Base-by-base conservation (phyloP, 768 basidiomycete species). In the Collybia sordida region DNA sequence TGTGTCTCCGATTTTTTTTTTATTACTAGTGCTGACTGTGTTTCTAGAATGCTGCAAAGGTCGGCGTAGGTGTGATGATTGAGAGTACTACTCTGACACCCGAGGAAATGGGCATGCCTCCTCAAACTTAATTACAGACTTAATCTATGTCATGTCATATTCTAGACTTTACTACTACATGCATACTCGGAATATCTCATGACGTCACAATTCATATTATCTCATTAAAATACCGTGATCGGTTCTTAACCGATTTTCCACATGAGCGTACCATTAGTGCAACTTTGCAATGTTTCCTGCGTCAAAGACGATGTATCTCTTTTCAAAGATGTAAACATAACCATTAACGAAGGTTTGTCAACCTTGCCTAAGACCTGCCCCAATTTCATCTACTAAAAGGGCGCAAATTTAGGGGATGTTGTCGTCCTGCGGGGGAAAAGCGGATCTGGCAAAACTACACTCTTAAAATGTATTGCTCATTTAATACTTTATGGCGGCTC, bases 41-140 rank as follows among this genome's bases (percentile, higher is more conserved):
- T 45, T 31, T 50, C 12, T 57, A 98, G 93, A 94, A 93, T 69
- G 77, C 92, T 36, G 90, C 93, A 23, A 96, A 94, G 72, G 86
- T 97, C 52, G 96, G 96, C 53, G 87, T 98, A 7, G 95, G 95
- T 74, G 92, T 98, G 69, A 96, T 94, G 92, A 92, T 98, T 53
- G 95, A 98, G 79, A 88, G 86, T 64, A 82, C 85, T 31, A 80
- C 73, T 54, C 67, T 92, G 71, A 86, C 86, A 17, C 88, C 87
- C 6, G 90, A 92, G 73, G 90, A 92, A 74, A 89, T 91, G 89
- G 79, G 81, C 51, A 74, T 82, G 71, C 69, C 74, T 48, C 79
- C 80, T 62, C 78, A 77, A 55, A 70, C 72, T 56, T 76, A 75
- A 61, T 63, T 56, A 58, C 54, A 44, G 51, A 41, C 46, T 45